Base-by-base conservation (phyloP, 345 rosid genomes). In the Cardiospermum halicacabum region DNA sequence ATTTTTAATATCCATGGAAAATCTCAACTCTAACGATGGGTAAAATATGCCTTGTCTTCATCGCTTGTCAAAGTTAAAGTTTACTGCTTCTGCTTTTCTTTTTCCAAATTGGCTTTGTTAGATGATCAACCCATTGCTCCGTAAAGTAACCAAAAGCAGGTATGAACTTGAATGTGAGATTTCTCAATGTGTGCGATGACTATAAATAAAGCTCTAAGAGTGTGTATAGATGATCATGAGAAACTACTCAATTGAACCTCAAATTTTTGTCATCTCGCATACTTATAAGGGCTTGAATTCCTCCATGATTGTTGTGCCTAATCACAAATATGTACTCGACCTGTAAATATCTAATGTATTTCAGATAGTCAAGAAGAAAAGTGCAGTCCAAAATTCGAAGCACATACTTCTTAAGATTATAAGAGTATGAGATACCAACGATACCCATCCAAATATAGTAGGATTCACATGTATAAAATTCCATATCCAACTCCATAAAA, bases 231-330 rank as follows among this genome's bases (percentile, higher is more conserved):
- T n/a, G n/a, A n/a, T n/a, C n/a, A n/a, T n/a, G n/a, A n/a, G n/a
- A n/a, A n/a, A n/a, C n/a, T n/a, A n/a, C n/a, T n/a, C n/a, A n/a
- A n/a, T n/a, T 10, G 32, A 55, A 93, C 98, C 98, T 93, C 28
- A 95, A 78, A 28, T 84, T 82, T 28, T 74, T 81, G 65, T 79
- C 77, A 40, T 81, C 89, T 55, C 76, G 80, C 86, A 86, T 84
- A 47, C 81, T 85, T 96, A 93, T 90, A 53, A 90, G 90, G 11
- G 95, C 85, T 26, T 73, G 85, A 65, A 93, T 90, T 62, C 98
- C 98, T 69, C 94, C 98, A 42, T 95, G 90, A 64, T 84, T 63
- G 72, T 96, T 88, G 68, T 90, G 98, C 39, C 96, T 97, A 61
- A 88, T 80, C 42, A 93, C 78, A 61, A 93, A 74, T 72, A 93